phyloP scores from a whole-genome alignment of 805 yeast genomes.

The Ogataea thermomethanolica region DNA sequence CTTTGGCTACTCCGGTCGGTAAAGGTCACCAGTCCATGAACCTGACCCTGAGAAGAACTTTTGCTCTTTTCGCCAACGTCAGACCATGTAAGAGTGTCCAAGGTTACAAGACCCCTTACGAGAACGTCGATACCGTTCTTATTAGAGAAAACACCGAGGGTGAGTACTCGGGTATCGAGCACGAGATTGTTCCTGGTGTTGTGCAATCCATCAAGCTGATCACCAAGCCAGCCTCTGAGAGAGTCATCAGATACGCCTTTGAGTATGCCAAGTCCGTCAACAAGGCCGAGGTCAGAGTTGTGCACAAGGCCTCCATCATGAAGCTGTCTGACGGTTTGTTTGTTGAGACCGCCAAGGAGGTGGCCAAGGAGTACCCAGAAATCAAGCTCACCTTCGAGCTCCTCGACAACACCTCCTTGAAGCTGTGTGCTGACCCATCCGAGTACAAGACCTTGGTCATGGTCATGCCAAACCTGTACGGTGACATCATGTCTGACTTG shows the following conservation, averaged over 20 bases:
- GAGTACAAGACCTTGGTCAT: conserved; percentile 82
- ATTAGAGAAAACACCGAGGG: conserved; percentile 99
- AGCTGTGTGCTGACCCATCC: conserved; percentile 83
- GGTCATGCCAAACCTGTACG: conserved; percentile 99
- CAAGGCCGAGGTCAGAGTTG: conserved; percentile 87
- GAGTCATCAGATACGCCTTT: conserved; percentile 94
- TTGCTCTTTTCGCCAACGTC: conserved; percentile 93
- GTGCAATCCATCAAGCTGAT: conserved; percentile 97
- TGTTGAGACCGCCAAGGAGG: conserved; percentile 84
- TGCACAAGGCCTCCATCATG: conserved; percentile 98
- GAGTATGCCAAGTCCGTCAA: conserved; percentile 89
- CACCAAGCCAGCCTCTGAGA: conserved; percentile 94
- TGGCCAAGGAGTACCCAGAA: conserved; percentile 90
- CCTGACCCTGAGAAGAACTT: conserved; percentile 95
- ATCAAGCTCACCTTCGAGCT: conserved; percentile 79
- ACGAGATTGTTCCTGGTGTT: conserved; percentile 96
- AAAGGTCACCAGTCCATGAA: conserved; percentile 98
- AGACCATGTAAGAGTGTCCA: conserved; percentile 93
- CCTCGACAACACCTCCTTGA: conserved; percentile 93
- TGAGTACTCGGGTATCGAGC: conserved; percentile 99
- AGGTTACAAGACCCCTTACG: conserved; percentile 90
- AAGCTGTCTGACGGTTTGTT: conserved; percentile 97
- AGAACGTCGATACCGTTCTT: conserved; percentile 87
- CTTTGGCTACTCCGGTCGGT: conserved; percentile 97
- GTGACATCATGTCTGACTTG: conserved; percentile 97